These are phyloP conservation scores for Suillus variegatus DNA, from an alignment of 768 basidiomycete genomes.

Conservation along the genomic window DNA sequence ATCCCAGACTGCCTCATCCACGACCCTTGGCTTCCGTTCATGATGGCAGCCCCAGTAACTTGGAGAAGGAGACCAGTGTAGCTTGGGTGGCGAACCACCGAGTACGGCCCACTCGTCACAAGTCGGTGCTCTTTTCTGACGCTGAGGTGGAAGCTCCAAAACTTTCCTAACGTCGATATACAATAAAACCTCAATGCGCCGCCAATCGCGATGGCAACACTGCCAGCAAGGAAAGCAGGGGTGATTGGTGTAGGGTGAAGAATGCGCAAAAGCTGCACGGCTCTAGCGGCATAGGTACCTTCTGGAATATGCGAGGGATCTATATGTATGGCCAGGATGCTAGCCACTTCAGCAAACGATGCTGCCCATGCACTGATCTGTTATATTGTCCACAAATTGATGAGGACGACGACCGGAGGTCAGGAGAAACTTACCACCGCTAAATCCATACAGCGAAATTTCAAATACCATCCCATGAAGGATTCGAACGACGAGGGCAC, in stretches of 20 bases:
- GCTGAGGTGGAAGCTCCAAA: slow-evolving; percentile 31
- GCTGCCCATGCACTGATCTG: neutral
- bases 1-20: slow-evolving; percentile 17
- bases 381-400: neutral
- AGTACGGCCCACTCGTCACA: slow-evolving; percentile 31
- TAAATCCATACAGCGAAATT: no score
- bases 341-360: slow-evolving; percentile 1
- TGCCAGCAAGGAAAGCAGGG: slow-evolving; percentile 19
- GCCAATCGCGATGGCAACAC: slow-evolving; percentile 17
- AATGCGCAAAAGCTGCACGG: neutral
- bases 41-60: slow-evolving; percentile 3
- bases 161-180: slow-evolving; percentile 22
- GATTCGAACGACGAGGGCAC: neutral
- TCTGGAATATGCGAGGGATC: neutral
- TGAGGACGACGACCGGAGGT: neutral
- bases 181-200: slow-evolving; percentile 26
- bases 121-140: slow-evolving; percentile 25
- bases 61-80: slow-evolving; percentile 24
- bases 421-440: no score
- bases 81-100: slow-evolving; percentile 29
- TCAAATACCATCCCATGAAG: no score
- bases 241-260: slow-evolving; percentile 4
- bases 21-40: slow-evolving; percentile 10
- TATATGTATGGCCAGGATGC: slow-evolving; percentile 1
- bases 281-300: neutral